These are phyloP conservation scores for Meyerozyma sp. DNA, from an alignment of 1,139 yeast genomes.

Conservation along the genomic window DNA sequence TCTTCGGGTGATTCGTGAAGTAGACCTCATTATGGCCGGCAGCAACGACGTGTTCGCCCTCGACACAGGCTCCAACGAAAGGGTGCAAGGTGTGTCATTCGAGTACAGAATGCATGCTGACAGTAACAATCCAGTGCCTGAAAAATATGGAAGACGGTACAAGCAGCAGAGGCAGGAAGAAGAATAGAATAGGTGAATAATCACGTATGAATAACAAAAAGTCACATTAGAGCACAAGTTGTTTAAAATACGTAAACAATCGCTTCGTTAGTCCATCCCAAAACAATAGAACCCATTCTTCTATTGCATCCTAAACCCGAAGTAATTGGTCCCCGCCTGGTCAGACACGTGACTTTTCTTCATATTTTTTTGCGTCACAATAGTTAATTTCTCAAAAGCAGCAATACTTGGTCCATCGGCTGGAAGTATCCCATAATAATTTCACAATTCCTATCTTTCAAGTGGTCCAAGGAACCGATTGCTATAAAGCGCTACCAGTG, in stretches of 20 bases:
- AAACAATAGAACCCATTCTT: too few relatives aligned
- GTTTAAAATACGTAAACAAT: too few relatives aligned
- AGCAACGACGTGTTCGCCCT: slow-evolving; percentile 25
- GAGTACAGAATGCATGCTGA: slow-evolving; percentile 44
- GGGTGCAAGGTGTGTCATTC: slow-evolving; percentile 41
- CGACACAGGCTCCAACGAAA: slow-evolving; percentile 33
- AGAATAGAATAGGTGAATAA: slow-evolving; percentile 6
- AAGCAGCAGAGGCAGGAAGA: slow-evolving; percentile 6
- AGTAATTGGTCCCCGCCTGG: background rate
- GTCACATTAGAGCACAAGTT: too few relatives aligned
- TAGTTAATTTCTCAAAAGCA: background rate
- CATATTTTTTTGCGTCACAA: background rate
- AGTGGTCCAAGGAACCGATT: too few relatives aligned
- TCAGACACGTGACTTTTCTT: background rate
- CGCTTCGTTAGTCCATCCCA: too few relatives aligned
- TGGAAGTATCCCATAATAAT: background rate
- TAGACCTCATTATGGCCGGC: slow-evolving; percentile 38
- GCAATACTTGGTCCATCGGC: background rate
- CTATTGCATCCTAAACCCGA: too few relatives aligned
- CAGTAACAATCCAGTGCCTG: slow-evolving; percentile 15
- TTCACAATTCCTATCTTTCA: too few relatives aligned
- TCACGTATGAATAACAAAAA: background rate
- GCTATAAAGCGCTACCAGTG: too few relatives aligned
- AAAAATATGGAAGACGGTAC: slow-evolving; percentile 5
- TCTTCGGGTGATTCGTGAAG: slow-evolving; percentile 42